These are phyloP conservation scores for Beauveria varroae DNA, from an alignment of 2,329 filamentous ascomycete species.

Conservation along the genomic window DNA sequence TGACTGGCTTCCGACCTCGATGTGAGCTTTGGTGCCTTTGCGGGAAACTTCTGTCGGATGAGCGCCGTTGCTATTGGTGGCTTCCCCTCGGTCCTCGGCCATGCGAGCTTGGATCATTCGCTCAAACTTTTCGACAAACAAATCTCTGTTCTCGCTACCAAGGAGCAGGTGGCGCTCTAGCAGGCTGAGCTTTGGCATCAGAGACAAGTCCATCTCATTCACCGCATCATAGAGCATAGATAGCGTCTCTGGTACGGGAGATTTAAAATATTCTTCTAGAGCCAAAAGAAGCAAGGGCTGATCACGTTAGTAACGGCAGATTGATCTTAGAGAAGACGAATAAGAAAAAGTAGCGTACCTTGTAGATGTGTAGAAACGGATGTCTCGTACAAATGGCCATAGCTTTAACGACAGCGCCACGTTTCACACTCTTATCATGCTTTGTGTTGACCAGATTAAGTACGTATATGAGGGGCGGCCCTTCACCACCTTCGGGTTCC, in stretches of 20 bases:
- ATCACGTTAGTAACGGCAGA: background rate
- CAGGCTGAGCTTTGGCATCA: slow-evolving; percentile 78
- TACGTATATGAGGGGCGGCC: slow-evolving; percentile 91
- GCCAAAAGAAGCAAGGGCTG: slow-evolving; percentile 83
- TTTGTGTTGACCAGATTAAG: slow-evolving; percentile 97
- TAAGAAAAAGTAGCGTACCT: slow-evolving; percentile 45
- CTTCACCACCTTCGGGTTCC: slow-evolving; percentile 66
- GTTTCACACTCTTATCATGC: slow-evolving; percentile 84
- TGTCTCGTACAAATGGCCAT: slow-evolving; percentile 99
- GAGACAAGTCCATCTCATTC: slow-evolving; percentile 91
- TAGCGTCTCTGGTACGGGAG: slow-evolving; percentile 79
- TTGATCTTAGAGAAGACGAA: slow-evolving; percentile 11
- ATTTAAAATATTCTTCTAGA: slow-evolving; percentile 94
- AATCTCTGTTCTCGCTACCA: slow-evolving; percentile 85
- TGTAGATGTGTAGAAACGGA: slow-evolving; percentile 97
- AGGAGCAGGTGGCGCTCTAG: slow-evolving; percentile 83
- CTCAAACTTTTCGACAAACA: slow-evolving; percentile 97
- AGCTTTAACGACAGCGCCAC: slow-evolving; percentile 91
- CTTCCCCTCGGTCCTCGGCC: slow-evolving; percentile 50
- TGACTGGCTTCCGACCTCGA: slow-evolving; percentile 47
- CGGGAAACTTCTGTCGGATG: slow-evolving; percentile 45
- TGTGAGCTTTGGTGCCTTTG: slow-evolving; percentile 54
- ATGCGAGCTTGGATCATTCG: slow-evolving; percentile 82
- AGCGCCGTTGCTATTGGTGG: slow-evolving; percentile 31
- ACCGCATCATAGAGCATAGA: slow-evolving; percentile 84